Conservation (phyloP, 2,329 filamentous ascomycete species). For the Gaeumannomyces sp. region DNA sequence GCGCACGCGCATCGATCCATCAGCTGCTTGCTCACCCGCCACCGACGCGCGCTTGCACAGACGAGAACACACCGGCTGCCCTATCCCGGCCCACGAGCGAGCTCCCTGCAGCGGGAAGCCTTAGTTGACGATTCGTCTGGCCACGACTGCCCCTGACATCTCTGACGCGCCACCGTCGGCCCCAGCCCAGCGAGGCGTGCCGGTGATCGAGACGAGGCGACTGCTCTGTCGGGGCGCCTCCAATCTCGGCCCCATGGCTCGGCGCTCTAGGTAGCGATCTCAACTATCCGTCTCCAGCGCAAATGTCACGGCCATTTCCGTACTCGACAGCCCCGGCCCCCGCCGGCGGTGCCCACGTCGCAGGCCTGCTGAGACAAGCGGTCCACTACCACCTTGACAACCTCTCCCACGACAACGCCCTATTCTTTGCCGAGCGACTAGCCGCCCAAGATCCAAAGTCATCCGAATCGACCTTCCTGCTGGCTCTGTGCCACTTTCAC, state of each 20-base stretch:
- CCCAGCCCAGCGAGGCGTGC: not conserved
- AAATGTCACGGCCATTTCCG: constrained; percentile 14
- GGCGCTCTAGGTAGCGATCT: constrained; percentile 10
- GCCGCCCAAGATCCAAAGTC: constrained; percentile 77
- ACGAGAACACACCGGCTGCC: not conserved
- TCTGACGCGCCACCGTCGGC: not conserved
- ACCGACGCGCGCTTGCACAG: not conserved
- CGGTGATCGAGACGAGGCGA: not conserved
- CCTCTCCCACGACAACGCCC: constrained; percentile 78
- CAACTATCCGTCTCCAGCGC: constrained; percentile 1
- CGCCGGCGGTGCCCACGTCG: constrained; percentile 38
- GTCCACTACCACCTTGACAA: constrained; percentile 78
- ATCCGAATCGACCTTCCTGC: constrained; percentile 73
- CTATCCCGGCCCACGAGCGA: not conserved
- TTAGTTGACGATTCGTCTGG: not conserved
- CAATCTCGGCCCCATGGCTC: constrained; percentile 14
- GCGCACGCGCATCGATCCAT: not conserved
- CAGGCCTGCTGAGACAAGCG: constrained; percentile 50
- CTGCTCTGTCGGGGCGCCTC: not conserved
- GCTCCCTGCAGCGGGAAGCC: not conserved
- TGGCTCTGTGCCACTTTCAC: constrained; percentile 78
- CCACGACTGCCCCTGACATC: not conserved
- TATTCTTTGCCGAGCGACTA: constrained; percentile 87
- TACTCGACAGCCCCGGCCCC: constrained; percentile 41
- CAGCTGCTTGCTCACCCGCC: not conserved